A percentile compares a stretch with the other conserved stretches of the same genome.
These are phyloP conservation scores for Euphorbia pulcherrima DNA, from an alignment of 345 rosid genomes.

Conservation along the genomic window DNA sequence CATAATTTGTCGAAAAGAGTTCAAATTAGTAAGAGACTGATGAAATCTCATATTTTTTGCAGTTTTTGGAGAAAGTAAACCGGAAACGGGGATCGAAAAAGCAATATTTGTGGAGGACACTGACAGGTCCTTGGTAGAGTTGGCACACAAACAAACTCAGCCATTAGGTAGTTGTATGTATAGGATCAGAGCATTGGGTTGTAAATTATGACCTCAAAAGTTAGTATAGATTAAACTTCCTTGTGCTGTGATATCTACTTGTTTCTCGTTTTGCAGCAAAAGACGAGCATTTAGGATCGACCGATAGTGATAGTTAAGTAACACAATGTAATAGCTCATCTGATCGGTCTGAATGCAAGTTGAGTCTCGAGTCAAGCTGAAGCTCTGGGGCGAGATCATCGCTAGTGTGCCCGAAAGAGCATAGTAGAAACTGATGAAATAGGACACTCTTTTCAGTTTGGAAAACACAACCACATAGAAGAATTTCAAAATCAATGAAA, in stretches of 20 bases:
- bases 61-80: conserved; percentile 39
- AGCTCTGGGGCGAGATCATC: too few species aligned
- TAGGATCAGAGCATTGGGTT: conserved; percentile 37
- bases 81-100: conserved; percentile 31
- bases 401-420: too few species aligned
- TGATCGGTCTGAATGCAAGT: too few species aligned
- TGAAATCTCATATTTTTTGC: background rate
- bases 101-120: conserved; percentile 33
- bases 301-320: background rate
- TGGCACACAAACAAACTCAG: background rate
- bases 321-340: background rate
- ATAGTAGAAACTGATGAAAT: too few species aligned
- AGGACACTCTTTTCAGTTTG: too few species aligned
- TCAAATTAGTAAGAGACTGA: background rate
- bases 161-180: conserved; percentile 32
- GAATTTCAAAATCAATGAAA: too few species aligned
- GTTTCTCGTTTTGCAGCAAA: background rate
- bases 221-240: conserved; percentile 21
- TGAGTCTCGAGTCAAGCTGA: too few species aligned
- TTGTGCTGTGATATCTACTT: conserved; percentile 17
- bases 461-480: too few species aligned
- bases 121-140: conserved; percentile 36
- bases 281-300: conserved; percentile 9
- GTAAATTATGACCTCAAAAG: conserved; percentile 43
- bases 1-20: background rate